phyloP scores from a whole-genome alignment of 352 stramenopile genomes.

The Pythium oligandrum region DNA sequence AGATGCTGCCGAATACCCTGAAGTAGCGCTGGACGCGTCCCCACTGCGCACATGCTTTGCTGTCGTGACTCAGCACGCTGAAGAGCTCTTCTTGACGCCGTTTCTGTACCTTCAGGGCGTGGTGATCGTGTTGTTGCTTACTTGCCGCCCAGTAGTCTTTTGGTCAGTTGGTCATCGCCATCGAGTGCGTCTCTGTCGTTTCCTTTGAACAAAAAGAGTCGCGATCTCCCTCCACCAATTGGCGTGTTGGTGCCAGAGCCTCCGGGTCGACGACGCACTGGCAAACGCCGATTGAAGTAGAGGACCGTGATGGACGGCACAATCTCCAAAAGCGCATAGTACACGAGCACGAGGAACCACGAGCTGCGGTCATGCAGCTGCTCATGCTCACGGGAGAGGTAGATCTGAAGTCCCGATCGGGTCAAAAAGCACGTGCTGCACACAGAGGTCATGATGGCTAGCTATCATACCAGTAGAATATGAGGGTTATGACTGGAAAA shows the following conservation, averaged over 20 bases:
- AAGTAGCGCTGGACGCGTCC: slow-evolving; percentile 21
- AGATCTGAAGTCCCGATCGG: slow-evolving; percentile 63
- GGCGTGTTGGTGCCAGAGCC: slow-evolving; percentile 29
- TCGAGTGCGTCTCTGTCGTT: slow-evolving; percentile 15
- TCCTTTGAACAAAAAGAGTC: slow-evolving; percentile 49
- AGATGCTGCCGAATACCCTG: too few relatives aligned
- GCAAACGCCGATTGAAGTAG: slow-evolving; percentile 82
- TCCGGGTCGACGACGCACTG: slow-evolving; percentile 28
- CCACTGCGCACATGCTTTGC: slow-evolving; percentile 18
- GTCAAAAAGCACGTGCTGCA: slow-evolving; percentile 81
- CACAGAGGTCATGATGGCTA: slow-evolving; percentile 75
- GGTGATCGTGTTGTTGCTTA: too few relatives aligned
- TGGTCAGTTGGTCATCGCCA: slow-evolving; percentile 26
- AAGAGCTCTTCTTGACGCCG: slow-evolving; percentile 18
- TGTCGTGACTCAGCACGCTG: slow-evolving; percentile 13
- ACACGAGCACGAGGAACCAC: slow-evolving; percentile 78
- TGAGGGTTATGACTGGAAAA: too few relatives aligned
- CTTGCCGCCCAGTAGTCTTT: slow-evolving; percentile 41
- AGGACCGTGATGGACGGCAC: slow-evolving; percentile 69
- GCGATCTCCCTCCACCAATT: slow-evolving; percentile 24
- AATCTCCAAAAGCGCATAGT: slow-evolving; percentile 80
- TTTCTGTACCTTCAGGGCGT: slow-evolving; percentile 18
- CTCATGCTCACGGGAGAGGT: slow-evolving; percentile 58
- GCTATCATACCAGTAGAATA: slow-evolving; percentile 22
- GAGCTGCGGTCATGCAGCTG: slow-evolving; percentile 74